Evolutionary conservation across 305 asterid species (phyloP).

Genomic region (Stenogyne calaminthoides): DNA sequence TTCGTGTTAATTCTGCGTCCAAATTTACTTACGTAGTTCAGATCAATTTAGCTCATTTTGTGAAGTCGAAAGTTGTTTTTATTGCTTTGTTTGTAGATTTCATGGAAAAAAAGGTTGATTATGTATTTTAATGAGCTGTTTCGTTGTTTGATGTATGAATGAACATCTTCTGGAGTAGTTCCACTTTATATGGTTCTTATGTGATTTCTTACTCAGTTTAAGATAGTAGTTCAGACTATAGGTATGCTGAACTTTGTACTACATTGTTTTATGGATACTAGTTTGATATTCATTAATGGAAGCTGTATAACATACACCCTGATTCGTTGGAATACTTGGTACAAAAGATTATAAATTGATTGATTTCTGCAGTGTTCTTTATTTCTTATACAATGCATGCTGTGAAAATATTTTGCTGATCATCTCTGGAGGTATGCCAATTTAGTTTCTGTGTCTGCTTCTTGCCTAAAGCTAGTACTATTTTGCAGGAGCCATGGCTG

Average conservation of each 20-base stretch:
- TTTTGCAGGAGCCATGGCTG: conserved; percentile 38
- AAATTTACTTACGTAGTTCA: neutral
- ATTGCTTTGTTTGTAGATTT: neutral
- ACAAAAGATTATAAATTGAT: neutral
- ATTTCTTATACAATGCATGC: neutral
- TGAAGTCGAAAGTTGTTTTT: neutral
- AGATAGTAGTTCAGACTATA: neutral
- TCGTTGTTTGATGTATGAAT: neutral
- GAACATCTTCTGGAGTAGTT: neutral
- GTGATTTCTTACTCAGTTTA: neutral
- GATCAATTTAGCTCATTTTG: neutral
- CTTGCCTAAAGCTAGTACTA: neutral
- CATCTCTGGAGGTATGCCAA: neutral
- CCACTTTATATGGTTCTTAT: neutral
- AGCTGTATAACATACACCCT: neutral
- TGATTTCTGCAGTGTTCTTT: neutral
- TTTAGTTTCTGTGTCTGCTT: neutral
- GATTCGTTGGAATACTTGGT: neutral
- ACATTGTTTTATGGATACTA: neutral
- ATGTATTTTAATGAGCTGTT: neutral
- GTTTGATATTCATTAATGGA: neutral
- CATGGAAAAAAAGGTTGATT: neutral
- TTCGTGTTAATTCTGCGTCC: neutral
- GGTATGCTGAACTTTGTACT: neutral
- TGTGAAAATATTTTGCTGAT: neutral